Evolutionary conservation across 2,329 filamentous ascomycete genomes (phyloP).

Genomic region (Scytalidium sp.): DNA sequence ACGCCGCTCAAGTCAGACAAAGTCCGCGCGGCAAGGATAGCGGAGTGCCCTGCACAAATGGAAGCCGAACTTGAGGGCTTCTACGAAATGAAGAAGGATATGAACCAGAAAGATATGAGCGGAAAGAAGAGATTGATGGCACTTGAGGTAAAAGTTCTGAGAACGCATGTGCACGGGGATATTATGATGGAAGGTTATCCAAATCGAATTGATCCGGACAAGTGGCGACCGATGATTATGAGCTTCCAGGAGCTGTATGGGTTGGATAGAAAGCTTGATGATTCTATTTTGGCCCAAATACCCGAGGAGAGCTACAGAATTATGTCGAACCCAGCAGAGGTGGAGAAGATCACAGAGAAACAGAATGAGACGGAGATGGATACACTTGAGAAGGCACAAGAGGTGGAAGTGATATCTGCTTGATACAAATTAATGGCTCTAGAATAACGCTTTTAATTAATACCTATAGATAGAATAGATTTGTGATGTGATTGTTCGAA

Average conservation of each 20-base stretch:
- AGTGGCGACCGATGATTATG: constrained; percentile 42
- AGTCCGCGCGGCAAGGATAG: constrained; percentile 32
- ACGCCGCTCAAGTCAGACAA: constrained; percentile 32
- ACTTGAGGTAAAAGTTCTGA: constrained; percentile 35
- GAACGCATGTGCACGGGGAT: constrained; percentile 29
- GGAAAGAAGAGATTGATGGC: constrained; percentile 25
- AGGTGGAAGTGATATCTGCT: too few relatives aligned
- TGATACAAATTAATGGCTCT: too few relatives aligned
- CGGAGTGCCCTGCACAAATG: constrained; percentile 41
- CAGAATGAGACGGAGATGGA: too few relatives aligned
- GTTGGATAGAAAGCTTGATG: constrained; percentile 24
- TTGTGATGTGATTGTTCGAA: too few relatives aligned
- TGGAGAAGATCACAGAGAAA: too few relatives aligned
- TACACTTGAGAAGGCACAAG: too few relatives aligned
- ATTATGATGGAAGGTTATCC: constrained; percentile 32
- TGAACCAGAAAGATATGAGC: too few relatives aligned
- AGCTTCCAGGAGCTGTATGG: constrained; percentile 42
- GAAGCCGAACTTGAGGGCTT: constrained; percentile 33
- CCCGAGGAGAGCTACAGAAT: constrained; percentile 30
- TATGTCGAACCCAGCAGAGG: constrained; percentile 4
- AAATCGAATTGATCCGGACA: constrained; percentile 40
- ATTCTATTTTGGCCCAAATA: constrained; percentile 23
- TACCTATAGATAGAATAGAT: too few relatives aligned
- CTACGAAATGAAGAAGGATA: constrained; percentile 31
- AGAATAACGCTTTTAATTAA: too few relatives aligned